Conservation (phyloP, 1,284 basidiomycete species). For the Fomitiporia mediterranea region DNA sequence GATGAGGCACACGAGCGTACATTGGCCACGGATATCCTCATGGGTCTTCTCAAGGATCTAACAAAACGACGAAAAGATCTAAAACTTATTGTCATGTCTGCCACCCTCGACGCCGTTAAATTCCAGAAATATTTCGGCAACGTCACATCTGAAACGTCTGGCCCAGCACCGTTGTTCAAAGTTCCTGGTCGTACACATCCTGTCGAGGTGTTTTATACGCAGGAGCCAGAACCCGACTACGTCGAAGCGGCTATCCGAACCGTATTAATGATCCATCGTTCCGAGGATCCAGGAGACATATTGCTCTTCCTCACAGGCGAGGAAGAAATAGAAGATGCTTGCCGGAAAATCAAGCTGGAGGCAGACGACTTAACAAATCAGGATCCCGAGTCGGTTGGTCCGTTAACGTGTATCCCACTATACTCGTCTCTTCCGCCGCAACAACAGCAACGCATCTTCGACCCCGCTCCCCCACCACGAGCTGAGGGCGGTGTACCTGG, state of each 20-base stretch:
- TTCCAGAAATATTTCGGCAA: constrained; percentile 89
- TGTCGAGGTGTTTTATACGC: constrained; percentile 95
- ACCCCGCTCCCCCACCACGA: constrained; percentile 68
- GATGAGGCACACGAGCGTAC: constrained; percentile 99
- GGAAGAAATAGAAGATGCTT: constrained; percentile 98
- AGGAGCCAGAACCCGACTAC: constrained; percentile 95
- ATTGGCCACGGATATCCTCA: constrained; percentile 96
- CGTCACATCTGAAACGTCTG: neutral
- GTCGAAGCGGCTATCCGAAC: constrained; percentile 97
- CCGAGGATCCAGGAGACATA: constrained; percentile 92
- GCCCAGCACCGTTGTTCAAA: constrained; percentile 82
- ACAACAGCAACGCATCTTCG: constrained; percentile 95
- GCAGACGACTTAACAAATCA: constrained; percentile 74
- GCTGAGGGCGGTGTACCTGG: constrained; percentile 73
- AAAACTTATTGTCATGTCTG: constrained; percentile 98
- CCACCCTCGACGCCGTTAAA: constrained; percentile 94
- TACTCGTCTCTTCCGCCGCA: constrained; percentile 92
- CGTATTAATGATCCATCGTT: constrained; percentile 96
- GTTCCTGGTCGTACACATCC: constrained; percentile 96
- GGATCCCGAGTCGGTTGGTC: constrained; percentile 77
- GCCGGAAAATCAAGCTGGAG: constrained; percentile 88
- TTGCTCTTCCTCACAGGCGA: constrained; percentile 96
- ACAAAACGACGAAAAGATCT: constrained; percentile 82
- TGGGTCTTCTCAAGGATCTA: constrained; percentile 83
- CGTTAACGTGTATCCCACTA: constrained; percentile 84